phyloP scores from a whole-genome alignment of 116 monocot species.

The Cymodocea nodosa region DNA sequence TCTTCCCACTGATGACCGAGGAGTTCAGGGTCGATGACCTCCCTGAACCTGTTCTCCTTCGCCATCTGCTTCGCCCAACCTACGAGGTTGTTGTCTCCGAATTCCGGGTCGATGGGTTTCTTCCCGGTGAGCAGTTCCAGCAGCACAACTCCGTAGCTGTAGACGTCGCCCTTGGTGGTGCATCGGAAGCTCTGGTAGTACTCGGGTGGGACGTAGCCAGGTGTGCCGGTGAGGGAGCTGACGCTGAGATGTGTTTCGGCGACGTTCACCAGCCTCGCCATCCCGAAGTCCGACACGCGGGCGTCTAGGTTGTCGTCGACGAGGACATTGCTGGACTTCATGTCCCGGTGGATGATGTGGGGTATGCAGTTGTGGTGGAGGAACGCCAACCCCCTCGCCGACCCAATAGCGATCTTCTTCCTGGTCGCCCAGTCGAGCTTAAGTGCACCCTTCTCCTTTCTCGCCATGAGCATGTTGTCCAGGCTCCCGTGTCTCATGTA shows the following conservation, averaged over 20 bases:
- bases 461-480: constrained; percentile 44
- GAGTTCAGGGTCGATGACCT: constrained; percentile 61
- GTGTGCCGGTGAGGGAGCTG: constrained; percentile 79
- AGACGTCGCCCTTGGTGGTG: constrained; percentile 88
- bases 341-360: constrained; percentile 94
- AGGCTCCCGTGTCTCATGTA: constrained; percentile 92
- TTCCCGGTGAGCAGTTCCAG: constrained; percentile 78
- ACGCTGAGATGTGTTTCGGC: constrained; percentile 84
- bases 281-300: constrained; percentile 82
- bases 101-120: constrained; percentile 66
- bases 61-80: constrained; percentile 80
- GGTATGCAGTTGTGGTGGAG: constrained; percentile 96
- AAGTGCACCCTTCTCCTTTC: constrained; percentile 8
- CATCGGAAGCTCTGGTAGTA: constrained; percentile 95
- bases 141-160: constrained; percentile 80
- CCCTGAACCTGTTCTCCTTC: constrained; percentile 44
- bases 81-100: constrained; percentile 84
- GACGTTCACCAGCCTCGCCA: constrained; percentile 79
- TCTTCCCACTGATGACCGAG: constrained; percentile 13
- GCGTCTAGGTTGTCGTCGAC: constrained; percentile 64
- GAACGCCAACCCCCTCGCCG: constrained; percentile 79
- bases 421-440: constrained; percentile 55
- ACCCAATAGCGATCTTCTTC: constrained; percentile 76
- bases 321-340: constrained; percentile 95
- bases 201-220: constrained; percentile 93